A percentile compares a stretch with the other conserved stretches of the same genome.
Evolutionary conservation across 2,329 filamentous ascomycete species (phyloP).

Genomic region (Stemphylium beticola): DNA sequence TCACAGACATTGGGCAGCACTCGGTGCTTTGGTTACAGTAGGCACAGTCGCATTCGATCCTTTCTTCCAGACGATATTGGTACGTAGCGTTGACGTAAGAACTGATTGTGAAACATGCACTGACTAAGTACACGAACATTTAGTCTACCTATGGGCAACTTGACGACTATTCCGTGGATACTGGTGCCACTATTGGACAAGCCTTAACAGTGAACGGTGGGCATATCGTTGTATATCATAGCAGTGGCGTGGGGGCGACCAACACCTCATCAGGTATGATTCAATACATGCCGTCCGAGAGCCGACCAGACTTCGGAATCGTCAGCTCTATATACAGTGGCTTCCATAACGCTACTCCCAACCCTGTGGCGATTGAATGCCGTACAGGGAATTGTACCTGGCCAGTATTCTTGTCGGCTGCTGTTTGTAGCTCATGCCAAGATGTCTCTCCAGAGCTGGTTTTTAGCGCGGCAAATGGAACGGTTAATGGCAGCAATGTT

Average conservation of each 20-base stretch:
- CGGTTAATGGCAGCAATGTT: background rate
- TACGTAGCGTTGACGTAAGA: too few relatives aligned
- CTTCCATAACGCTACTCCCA: constrained; percentile 3
- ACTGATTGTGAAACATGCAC: too few relatives aligned
- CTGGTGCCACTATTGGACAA: background rate
- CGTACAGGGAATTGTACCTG: constrained; percentile 18
- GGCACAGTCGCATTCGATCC: constrained; percentile 2
- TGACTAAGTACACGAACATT: too few relatives aligned
- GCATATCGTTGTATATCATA: background rate
- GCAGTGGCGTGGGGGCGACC: background rate
- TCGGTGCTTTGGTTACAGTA: background rate
- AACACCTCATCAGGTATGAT: background rate
- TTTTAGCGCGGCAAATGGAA: background rate
- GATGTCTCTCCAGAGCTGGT: constrained; percentile 10
- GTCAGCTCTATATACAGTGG: constrained; percentile 18
- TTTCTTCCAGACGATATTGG: background rate
- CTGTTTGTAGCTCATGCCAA: constrained; percentile 14
- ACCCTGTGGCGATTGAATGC: constrained; percentile 4
- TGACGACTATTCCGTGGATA: background rate
- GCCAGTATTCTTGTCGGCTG: constrained; percentile 8
- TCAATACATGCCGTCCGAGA: background rate
- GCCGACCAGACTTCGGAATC: constrained; percentile 14
- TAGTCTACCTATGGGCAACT: constrained; percentile 1
- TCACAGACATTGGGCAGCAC: constrained; percentile 1
- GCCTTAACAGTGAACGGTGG: background rate